A percentile compares a stretch with the other conserved stretches of the same genome.
Evolutionary conservation across 2,329 filamentous ascomycete species (phyloP).

Genomic region (Mycosphaerella sp.): DNA sequence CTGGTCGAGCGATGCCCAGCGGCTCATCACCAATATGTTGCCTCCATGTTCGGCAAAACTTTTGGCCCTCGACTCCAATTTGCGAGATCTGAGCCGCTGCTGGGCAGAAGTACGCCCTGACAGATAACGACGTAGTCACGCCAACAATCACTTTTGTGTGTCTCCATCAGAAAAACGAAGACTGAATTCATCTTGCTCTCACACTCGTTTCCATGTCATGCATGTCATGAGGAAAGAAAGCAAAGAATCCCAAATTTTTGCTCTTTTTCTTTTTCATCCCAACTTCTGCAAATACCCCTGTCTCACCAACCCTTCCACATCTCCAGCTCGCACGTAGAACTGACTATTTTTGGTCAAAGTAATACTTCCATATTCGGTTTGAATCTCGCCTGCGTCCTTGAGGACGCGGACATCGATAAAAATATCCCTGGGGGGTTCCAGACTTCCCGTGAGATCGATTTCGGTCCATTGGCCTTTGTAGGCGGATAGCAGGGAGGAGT

Average conservation of each 20-base stretch:
- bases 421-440: constrained; percentile 89
- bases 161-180: background rate
- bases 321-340: constrained; percentile 91
- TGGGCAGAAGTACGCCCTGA: constrained; percentile 12
- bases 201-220: too few species aligned
- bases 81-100: constrained; percentile 16
- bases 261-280: too few species aligned
- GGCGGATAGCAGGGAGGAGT: constrained; percentile 84
- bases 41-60: constrained; percentile 9
- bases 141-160: constrained; percentile 5
- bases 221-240: too few species aligned
- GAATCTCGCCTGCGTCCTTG: constrained; percentile 96
- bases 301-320: constrained; percentile 88
- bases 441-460: constrained; percentile 85
- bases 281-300: constrained; percentile 88
- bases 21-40: constrained; percentile 4
- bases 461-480: constrained; percentile 99
- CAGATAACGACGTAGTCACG: constrained; percentile 7
- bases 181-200: too few species aligned
- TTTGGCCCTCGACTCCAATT: constrained; percentile 10
- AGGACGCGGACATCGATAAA: constrained; percentile 96
- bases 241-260: too few species aligned
- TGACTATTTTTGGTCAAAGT: constrained; percentile 97
- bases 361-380: constrained; percentile 98
- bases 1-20: constrained; percentile 11